These are phyloP conservation scores for Phaseolus lunatus DNA, from an alignment of 306 rosid genomes.

Conservation along the genomic window DNA sequence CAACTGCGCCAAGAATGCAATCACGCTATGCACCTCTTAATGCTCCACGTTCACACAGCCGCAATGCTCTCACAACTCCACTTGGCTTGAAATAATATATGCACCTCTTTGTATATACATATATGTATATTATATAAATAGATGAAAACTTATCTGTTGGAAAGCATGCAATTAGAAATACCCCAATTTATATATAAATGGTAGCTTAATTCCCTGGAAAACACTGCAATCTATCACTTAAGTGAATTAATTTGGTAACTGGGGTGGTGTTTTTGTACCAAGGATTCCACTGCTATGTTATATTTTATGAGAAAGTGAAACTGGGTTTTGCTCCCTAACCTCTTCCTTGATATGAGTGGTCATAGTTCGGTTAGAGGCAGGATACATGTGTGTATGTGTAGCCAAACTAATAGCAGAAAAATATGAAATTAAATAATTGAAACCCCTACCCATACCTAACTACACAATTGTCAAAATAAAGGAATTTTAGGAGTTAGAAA, in stretches of 20 bases:
- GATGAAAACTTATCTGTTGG: constrained; percentile 27
- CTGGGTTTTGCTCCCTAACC: constrained; percentile 51
- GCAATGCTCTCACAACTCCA: no score
- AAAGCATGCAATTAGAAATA: constrained; percentile 26
- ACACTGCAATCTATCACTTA: constrained; percentile 29
- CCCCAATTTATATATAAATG: constrained; percentile 37
- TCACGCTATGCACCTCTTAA: no score
- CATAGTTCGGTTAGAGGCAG: constrained; percentile 12
- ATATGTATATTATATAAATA: not conserved
- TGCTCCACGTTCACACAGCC: no score
- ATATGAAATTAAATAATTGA: constrained; percentile 14
- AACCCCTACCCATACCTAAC: not conserved
- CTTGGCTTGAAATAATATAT: no score
- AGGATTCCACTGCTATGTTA: constrained; percentile 24
- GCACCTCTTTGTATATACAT: not conserved
- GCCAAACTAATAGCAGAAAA: not conserved
- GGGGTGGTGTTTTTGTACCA: constrained; percentile 8
- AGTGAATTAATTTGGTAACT: not conserved
- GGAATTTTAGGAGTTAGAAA: constrained; percentile 10
- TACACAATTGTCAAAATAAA: constrained; percentile 26
- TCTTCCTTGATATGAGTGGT: constrained; percentile 16
- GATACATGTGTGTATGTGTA: not conserved
- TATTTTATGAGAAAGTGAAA: constrained; percentile 59
- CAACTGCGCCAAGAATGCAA: no score
- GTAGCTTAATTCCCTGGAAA: constrained; percentile 38